Conservation (phyloP, 2,329 filamentous ascomycete genomes). For the Penicillium sp. region DNA sequence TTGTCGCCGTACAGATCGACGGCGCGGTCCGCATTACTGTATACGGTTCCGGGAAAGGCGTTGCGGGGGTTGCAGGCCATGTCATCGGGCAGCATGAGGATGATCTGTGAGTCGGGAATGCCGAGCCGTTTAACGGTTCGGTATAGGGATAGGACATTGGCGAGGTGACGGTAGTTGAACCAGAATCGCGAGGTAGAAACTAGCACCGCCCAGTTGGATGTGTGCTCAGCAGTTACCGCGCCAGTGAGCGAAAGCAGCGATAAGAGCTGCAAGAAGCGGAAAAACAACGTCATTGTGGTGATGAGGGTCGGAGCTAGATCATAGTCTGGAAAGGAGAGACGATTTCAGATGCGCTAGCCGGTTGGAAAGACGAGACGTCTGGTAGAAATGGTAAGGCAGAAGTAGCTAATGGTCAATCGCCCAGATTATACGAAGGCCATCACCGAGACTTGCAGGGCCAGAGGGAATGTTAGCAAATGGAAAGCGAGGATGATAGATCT, state of each 20-base stretch:
- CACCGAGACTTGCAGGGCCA: not conserved
- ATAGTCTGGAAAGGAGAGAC: constrained; percentile 15
- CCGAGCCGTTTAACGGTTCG: constrained; percentile 96
- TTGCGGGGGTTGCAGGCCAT: constrained; percentile 99
- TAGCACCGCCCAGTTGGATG: constrained; percentile 98
- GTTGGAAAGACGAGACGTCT: not conserved
- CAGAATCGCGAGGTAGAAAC: constrained; percentile 98
- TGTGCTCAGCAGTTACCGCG: constrained; percentile 58
- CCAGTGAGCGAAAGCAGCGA: constrained; percentile 24
- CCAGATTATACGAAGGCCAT: constrained; percentile 10
- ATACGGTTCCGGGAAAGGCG: constrained; percentile 94
- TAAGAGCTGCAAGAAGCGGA: constrained; percentile 27
- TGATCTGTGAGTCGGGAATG: constrained; percentile 97
- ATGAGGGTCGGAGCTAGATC: constrained; percentile 5
- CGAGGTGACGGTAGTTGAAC: constrained; percentile 99
- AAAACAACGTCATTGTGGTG: constrained; percentile 28
- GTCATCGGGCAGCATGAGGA: constrained; percentile 99
- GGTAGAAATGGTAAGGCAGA: not conserved
- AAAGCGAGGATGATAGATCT: constrained; percentile 1
- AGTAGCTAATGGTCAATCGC: not conserved
- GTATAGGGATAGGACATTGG: constrained; percentile 96
- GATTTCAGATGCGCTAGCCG: constrained; percentile 2
- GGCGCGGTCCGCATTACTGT: constrained; percentile 94
- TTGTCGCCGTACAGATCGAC: constrained; percentile 97
- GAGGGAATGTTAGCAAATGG: constrained; percentile 3